Conservation (phyloP, 176 grass and related monocot genomes). For the Aegilops bicornis region DNA sequence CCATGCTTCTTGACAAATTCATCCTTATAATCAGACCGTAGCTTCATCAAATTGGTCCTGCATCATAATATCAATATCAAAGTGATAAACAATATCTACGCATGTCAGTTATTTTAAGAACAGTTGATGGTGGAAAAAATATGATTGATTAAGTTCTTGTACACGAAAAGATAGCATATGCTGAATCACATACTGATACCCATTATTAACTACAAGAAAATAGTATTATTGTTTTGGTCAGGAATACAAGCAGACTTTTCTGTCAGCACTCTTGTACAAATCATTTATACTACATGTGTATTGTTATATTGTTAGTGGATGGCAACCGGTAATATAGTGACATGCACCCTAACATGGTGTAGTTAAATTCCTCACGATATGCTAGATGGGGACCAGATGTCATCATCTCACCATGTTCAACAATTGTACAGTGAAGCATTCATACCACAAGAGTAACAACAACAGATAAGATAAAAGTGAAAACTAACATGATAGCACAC, state of each 20-base stretch:
- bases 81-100: not conserved
- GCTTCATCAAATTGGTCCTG: constrained; percentile 99
- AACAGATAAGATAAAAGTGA: not conserved
- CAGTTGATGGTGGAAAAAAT: not conserved
- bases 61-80: not conserved
- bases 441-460: not conserved
- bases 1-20: constrained; percentile 83
- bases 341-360: not conserved
- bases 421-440: not conserved
- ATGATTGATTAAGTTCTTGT: not conserved
- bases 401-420: not conserved
- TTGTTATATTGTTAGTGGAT: not conserved
- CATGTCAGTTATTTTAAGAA: not conserved
- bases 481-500: not conserved
- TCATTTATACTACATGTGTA: not conserved
- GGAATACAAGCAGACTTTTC: not conserved
- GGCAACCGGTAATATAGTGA: not conserved
- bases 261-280: not conserved
- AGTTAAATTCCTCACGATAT: not conserved
- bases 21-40: constrained; percentile 96
- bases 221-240: not conserved
- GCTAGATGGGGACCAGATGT: not conserved
- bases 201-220: not conserved
- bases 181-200: not conserved
- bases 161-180: not conserved